Conservation (phyloP, 2,329 filamentous ascomycete genomes). For the Diaporthe helianthi region DNA sequence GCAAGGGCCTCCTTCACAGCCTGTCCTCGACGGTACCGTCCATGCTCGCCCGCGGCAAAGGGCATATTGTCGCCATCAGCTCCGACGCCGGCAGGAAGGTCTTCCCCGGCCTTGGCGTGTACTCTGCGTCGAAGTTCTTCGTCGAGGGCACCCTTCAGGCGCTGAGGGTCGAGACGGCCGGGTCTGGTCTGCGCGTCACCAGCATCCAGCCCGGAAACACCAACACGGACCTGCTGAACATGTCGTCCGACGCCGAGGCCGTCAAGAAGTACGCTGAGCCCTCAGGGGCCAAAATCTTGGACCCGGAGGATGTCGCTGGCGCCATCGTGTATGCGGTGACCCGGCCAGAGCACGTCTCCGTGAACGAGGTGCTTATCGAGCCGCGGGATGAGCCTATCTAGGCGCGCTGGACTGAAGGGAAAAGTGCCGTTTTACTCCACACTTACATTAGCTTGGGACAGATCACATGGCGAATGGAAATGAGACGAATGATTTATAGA, state of each 20-base stretch:
- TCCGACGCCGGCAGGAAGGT: constrained; percentile 84
- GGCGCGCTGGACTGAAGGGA: not conserved
- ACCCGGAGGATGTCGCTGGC: constrained; percentile 74
- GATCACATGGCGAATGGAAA: not conserved
- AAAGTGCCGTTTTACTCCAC: not conserved
- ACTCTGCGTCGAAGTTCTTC: constrained; percentile 86
- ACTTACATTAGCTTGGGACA: not conserved
- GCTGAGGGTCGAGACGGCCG: constrained; percentile 77
- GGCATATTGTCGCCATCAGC: constrained; percentile 82
- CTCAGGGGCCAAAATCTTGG: constrained; percentile 76
- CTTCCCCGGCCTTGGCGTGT: constrained; percentile 81
- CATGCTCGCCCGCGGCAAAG: constrained; percentile 73
- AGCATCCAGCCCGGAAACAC: constrained; percentile 80
- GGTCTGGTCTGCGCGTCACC: constrained; percentile 75
- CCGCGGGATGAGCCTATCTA: constrained; percentile 78
- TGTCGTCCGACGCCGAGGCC: constrained; percentile 79
- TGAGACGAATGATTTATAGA: not conserved
- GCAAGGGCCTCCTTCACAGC: constrained; percentile 80
- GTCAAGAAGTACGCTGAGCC: constrained; percentile 81
- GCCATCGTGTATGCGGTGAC: constrained; percentile 77
- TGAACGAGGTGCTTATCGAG: constrained; percentile 83
- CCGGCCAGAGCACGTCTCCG: constrained; percentile 77
- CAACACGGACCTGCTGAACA: constrained; percentile 73
- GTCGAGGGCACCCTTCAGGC: constrained; percentile 82
- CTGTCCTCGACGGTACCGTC: constrained; percentile 72